Conservation (phyloP, 495 filamentous ascomycete species). For the Aspergillus haitiensis region DNA sequence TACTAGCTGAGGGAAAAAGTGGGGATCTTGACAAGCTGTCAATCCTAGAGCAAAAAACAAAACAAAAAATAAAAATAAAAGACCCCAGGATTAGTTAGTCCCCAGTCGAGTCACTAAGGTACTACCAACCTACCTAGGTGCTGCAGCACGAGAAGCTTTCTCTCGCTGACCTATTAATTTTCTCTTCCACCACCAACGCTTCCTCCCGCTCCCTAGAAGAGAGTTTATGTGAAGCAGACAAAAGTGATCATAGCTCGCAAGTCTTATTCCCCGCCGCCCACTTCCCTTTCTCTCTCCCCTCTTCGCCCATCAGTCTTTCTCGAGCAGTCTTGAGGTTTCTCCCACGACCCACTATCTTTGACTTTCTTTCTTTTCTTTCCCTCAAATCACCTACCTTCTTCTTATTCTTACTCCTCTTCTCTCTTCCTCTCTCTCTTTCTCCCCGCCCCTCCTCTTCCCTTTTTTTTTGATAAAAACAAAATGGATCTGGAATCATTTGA, state of each 20-base stretch:
- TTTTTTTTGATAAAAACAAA: slow-evolving; percentile 3
- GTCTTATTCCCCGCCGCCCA: not conserved
- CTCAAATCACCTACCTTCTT: not conserved
- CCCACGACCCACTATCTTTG: not conserved
- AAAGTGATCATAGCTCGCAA: no score
- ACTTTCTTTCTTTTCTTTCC: not conserved
- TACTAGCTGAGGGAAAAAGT: slow-evolving; percentile 2
- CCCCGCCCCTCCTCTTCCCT: slow-evolving; percentile 11
- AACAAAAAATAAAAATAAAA: slow-evolving; percentile 6
- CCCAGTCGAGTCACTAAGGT: slow-evolving; percentile 15
- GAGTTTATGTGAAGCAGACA: no score
- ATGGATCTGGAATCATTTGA: slow-evolving; percentile 30
- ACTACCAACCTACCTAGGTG: no score
- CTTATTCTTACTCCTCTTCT: not conserved
- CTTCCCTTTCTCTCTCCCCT: not conserved
- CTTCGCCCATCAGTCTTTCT: not conserved
- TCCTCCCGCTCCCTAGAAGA: no score
- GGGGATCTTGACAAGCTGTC: slow-evolving; percentile 23
- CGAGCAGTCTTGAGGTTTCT: not conserved
- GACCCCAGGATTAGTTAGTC: slow-evolving; percentile 18
- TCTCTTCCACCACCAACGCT: not conserved
- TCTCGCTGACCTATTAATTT: slow-evolving; percentile 8
- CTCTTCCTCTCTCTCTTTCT: slow-evolving; percentile 5
- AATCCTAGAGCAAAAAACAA: slow-evolving; percentile 20
- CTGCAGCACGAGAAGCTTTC: slow-evolving; percentile 18